Percentiles rank a stretch among this genome's conserved stretches.
These are phyloP conservation scores for Taiozyma sp. DNA, from an alignment of 1,139 yeast genomes.

Conservation along the genomic window DNA sequence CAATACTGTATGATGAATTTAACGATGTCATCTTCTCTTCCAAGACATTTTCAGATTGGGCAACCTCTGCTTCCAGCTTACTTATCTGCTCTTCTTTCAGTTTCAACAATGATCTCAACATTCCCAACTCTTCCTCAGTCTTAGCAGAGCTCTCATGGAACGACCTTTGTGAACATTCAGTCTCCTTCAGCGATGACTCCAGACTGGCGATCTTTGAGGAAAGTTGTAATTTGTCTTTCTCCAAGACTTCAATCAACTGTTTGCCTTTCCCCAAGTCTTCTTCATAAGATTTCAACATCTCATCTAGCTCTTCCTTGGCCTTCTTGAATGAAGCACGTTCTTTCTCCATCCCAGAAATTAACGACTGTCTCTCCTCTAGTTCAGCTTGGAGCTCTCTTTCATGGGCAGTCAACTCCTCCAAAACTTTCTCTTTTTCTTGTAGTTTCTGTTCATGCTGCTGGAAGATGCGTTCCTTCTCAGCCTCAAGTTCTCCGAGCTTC, in stretches of 20 bases:
- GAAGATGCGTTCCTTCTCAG: conserved; percentile 27
- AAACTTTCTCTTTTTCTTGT: conserved; percentile 38
- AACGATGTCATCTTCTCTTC: conserved; percentile 32
- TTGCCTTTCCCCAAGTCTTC: conserved; percentile 21
- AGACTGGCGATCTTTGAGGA: conserved; percentile 12
- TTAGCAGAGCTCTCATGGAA: conserved; percentile 12
- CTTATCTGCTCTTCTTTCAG: conserved; percentile 33
- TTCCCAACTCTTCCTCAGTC: conserved; percentile 26
- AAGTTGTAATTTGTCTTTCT: conserved; percentile 20
- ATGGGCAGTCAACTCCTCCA: conserved; percentile 34
- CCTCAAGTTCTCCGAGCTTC: conserved; percentile 30
- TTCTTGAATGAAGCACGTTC: conserved; percentile 33
- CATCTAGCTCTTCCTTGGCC: conserved; percentile 31
- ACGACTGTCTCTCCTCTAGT: conserved; percentile 29
- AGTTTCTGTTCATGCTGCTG: conserved; percentile 31
- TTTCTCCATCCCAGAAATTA: conserved; percentile 32
- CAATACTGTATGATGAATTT: conserved; percentile 30
- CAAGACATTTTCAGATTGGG: conserved; percentile 31
- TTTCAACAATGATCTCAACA: conserved; percentile 27
- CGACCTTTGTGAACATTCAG: conserved; percentile 15
- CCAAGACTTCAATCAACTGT: conserved; percentile 18
- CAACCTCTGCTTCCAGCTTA: conserved; percentile 30
- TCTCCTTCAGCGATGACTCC: conserved; percentile 14
- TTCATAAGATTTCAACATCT: conserved; percentile 20
- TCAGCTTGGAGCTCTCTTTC: conserved; percentile 37